A percentile compares a stretch with the other conserved stretches of the same genome.
phyloP scores from a whole-genome alignment of 1,284 basidiomycete species.

The Marasmius sp. region DNA sequence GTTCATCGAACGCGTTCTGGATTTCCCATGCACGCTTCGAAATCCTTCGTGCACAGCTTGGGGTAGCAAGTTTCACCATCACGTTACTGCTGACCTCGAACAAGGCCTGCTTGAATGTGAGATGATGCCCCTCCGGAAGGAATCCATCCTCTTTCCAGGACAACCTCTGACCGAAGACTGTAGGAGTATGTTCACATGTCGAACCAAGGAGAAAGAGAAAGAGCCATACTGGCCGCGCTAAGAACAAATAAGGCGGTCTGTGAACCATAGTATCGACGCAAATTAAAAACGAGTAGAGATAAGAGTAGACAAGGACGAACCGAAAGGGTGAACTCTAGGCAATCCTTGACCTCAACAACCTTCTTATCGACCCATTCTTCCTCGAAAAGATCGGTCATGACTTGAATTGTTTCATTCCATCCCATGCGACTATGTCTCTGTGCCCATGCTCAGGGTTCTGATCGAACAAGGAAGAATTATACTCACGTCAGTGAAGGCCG shows the following conservation, averaged over 20 bases:
- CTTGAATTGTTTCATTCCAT: constrained; percentile 35
- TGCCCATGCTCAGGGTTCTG: not conserved
- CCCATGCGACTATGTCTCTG: constrained; percentile 38
- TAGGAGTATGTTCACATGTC: not conserved
- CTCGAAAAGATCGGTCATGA: constrained; percentile 25
- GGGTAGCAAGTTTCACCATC: not conserved
- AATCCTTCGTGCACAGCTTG: not conserved
- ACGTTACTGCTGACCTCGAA: not conserved
- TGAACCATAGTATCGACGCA: not conserved
- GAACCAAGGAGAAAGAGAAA: not conserved
- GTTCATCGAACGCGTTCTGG: not conserved
- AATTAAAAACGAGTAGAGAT: not conserved
- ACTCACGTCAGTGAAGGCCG: constrained; percentile 38
- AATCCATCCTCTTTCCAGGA: not conserved
- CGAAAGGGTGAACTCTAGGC: not conserved
- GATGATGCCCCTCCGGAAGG: not conserved
- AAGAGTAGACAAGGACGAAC: not conserved
- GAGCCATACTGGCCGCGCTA: not conserved
- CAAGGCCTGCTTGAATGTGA: not conserved
- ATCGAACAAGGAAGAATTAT: not conserved
- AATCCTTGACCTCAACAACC: not conserved
- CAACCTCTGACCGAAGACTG: not conserved
- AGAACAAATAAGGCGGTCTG: not conserved
- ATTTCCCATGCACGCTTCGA: not conserved
- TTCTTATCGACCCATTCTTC: constrained; percentile 10